Evolutionary conservation across 108 stramenopile species (phyloP), one percentile per base, ranked within the genome.

Genomic region (Fistulifera pelliculosa): DNA sequence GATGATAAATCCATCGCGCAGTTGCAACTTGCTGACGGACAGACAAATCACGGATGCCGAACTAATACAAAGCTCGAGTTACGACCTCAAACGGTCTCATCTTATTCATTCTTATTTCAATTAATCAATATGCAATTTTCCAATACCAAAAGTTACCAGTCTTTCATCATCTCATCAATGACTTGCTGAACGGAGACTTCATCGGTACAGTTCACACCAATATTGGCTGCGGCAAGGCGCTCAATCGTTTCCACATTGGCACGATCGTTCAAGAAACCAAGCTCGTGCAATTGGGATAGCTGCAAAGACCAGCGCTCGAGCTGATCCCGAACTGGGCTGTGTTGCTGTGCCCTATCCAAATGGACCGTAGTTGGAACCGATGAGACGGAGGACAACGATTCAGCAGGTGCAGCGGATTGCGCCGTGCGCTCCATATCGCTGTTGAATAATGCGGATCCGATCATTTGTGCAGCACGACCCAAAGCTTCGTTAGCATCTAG

Each of bases 381-480:
- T 0, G 68, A 50, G 54, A 64, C 52, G 14, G 70, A 54, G 16
- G 58, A 49, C 16, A 48, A 3, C 8, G 58, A 60, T 16, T 39
- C 14, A 28, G 28, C 3, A 14, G 41, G 26, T 12, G 39, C 42
- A 45, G 31, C 8, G 1, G 61, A n/a, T n/a, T n/a, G 56, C 8
- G 42, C n/a, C 12, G 42, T 53, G 14, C 54, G 57, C 14, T 28
- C 72, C 50, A 79, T 61, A 38, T 75, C 79, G 31, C 74, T 77
- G n/a, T 87, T 61, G 56, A 78, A 87, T 17, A 87, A 52, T 13
- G 74, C 76, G 7, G 80, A 81, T 10, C 85, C 85, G 27, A 87
- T 56, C 73, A 80, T 66, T 24, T 72, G 52, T 12, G 71, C 58
- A 27, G 79, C 80, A 38, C 61, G 47, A 25, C 71, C 84, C 38